Base-by-base conservation (phyloP, 768 basidiomycete genomes). In the Mycena kentingensis region DNA sequence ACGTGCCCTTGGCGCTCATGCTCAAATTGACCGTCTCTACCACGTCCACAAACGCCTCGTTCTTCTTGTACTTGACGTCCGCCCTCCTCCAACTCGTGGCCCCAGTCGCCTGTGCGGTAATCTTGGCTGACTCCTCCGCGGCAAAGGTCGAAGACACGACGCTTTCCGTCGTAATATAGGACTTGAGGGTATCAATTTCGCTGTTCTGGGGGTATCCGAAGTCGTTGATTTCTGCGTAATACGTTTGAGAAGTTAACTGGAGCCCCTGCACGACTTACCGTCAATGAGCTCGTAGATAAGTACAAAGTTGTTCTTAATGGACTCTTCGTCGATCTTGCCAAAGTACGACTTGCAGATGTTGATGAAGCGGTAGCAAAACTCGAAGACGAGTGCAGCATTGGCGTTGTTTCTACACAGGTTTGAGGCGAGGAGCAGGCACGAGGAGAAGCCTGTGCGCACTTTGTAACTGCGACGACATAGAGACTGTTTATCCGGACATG, bases 121-220 rank as follows among this genome's bases (percentile, higher is more conserved):
- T 98, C 69, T 94, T 97, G 13, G 93, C 90, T 18, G 94, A 96
- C 62, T 98, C 95, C 70, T 98, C 97, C 93, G 89, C 85, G 35
- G 89, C 90, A 55, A 88, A 82, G n/a, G 87, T 81, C 4, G 90
- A 79, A 3, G 87, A 90, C 55, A 95, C 87, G 36, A 98, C 85
- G 59, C 94, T 94, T 72, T 98, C 96, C 0, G 96, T 98, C 19
- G 97, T 99, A 58, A 99, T 98, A 68, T 97, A 98, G 52, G 88
- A 88, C 72, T 99, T 98, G 42, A 99, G 77, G 1, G 97, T 96
- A 67, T 99, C 97, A 41, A 90, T 93, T 70, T 99, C 97, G 57
- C 96, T 97, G 67, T 98, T 99, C 71, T 99, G 97, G 16, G 97
- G 97, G 72, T 95, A 99, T 46, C 97, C 97, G 70, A 98, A 98